Evolutionary conservation across 257 asterid genomes (phyloP), one percentile per base, ranked within the genome.

Genomic region (Solanum dulcamara): DNA sequence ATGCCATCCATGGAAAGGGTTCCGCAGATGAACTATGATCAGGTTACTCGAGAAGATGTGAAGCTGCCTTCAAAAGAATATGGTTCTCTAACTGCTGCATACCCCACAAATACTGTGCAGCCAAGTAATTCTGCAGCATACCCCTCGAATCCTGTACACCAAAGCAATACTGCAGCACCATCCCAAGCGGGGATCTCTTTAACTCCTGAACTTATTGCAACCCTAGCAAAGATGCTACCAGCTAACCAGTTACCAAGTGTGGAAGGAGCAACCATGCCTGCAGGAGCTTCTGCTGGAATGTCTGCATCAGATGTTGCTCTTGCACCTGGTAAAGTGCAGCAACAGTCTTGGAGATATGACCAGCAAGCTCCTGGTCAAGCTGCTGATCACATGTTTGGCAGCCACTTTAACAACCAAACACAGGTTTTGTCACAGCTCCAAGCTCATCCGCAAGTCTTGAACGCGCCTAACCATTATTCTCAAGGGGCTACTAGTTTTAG

Each of bases 201-300:
- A 84, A 95, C 99, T 2, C 99, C 99, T 38, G 99, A 95, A 85
- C 97, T 95, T 84, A 93, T 96, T 88, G 98, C 99, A 26, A 90
- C 97, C 48, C 89, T 96, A 28, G 90, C 96, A 70, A 92, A 96
- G 5, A 83, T 96, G 81, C 89, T 91, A 37, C 97, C 98, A 40
- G 88, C 89, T 46, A 91, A 84, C 60, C 89, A 88, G 83, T 79
- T 92, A 30, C 84, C 94, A 79, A 93, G 88, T 85, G 82, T 89
- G 68, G 95, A 90, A 89, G 86, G 74, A 81, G 75, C 89, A 67
- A 80, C 91, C 38, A 83, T 85, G 46, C 88, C 86, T 26, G 89
- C 87, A 83, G 79, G 86, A 22, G 57, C 92, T 22, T 84, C 95
- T 59, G 60, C 88, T 9, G 38, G 85, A n/a, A 90, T 89, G 70